These are phyloP conservation scores for Cymbopogon flexuosus DNA, from an alignment of 202 grass and related monocot genomes.

Conservation along the genomic window DNA sequence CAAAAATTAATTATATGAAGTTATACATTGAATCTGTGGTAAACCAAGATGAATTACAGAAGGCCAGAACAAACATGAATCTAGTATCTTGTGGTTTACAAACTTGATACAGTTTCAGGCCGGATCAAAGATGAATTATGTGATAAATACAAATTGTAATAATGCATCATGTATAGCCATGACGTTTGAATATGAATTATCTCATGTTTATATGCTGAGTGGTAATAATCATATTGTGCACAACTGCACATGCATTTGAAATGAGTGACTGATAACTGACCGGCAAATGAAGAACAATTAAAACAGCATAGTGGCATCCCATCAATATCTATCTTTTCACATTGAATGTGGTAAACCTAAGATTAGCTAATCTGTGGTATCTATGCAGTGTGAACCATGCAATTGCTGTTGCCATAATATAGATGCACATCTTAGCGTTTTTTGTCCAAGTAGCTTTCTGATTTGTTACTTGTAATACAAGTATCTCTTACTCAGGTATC, in stretches of 20 bases:
- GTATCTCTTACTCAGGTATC: conserved; percentile 12
- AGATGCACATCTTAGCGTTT: conserved; percentile 3
- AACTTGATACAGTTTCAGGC: not conserved
- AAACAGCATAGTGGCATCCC: not conserved
- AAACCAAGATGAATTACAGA: not conserved
- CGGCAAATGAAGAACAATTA: not conserved
- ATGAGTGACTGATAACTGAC: conserved; percentile 4
- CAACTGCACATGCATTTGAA: not conserved
- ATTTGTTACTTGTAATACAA: conserved; percentile 7
- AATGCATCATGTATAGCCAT: not conserved
- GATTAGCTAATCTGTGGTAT: conserved; percentile 8
- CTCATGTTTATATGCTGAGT: not conserved
- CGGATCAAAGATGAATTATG: not conserved
- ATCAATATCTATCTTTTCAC: not conserved
- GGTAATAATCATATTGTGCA: not conserved
- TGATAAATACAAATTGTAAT: not conserved
- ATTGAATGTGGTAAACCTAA: conserved; percentile 2
- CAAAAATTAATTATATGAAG: not conserved
- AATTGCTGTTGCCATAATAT: not conserved
- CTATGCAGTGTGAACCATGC: not conserved
- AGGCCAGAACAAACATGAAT: not conserved
- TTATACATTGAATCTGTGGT: not conserved
- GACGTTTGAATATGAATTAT: conserved; percentile 4
- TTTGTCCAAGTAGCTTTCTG: not conserved
- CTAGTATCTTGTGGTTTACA: not conserved